Percentiles rank a stretch among this genome's conserved stretches.
These are phyloP conservation scores for Lasiosphaeriaceae sp. DNA, from an alignment of 495 filamentous ascomycete species.

Conservation along the genomic window DNA sequence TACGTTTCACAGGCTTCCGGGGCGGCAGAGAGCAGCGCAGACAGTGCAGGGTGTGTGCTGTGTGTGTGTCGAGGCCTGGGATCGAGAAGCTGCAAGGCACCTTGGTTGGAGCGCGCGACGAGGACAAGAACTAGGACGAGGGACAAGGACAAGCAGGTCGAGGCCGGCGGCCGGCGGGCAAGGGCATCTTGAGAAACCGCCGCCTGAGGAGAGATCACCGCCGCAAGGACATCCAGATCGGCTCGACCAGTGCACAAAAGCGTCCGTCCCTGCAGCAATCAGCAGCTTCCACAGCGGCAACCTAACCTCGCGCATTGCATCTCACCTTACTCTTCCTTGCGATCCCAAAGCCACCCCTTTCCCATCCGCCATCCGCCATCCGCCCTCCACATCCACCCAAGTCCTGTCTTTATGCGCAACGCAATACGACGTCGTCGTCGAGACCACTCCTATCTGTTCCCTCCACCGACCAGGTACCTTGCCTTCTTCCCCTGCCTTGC, in stretches of 20 bases:
- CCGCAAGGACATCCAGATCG: constrained; percentile 12
- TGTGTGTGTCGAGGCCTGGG: not conserved
- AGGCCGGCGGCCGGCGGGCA: not conserved
- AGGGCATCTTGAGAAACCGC: constrained; percentile 2
- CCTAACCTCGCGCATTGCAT: constrained; percentile 2
- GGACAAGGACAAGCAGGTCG: not conserved
- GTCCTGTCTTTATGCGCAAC: constrained; percentile 3
- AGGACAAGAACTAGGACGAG: not conserved
- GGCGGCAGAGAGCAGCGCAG: not conserved
- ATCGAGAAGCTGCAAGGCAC: not conserved
- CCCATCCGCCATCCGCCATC: constrained; percentile 5
- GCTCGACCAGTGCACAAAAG: constrained; percentile 3
- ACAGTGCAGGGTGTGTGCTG: not conserved
- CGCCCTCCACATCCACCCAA: not conserved
- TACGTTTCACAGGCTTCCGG: not conserved
- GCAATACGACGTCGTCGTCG: constrained; percentile 7
- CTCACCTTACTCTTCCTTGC: not conserved
- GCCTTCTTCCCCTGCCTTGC: not conserved
- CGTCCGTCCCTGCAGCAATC: constrained; percentile 15
- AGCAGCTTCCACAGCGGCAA: constrained; percentile 6
- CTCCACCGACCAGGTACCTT: not conserved
- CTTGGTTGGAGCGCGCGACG: not conserved
- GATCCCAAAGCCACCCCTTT: not conserved
- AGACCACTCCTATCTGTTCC: not conserved
- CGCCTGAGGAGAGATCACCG: constrained; percentile 5